A percentile compares a stretch with the other conserved stretches of the same genome.
phyloP scores from a whole-genome alignment of 2,329 filamentous ascomycete genomes.

The Harringtonia lauricola region DNA sequence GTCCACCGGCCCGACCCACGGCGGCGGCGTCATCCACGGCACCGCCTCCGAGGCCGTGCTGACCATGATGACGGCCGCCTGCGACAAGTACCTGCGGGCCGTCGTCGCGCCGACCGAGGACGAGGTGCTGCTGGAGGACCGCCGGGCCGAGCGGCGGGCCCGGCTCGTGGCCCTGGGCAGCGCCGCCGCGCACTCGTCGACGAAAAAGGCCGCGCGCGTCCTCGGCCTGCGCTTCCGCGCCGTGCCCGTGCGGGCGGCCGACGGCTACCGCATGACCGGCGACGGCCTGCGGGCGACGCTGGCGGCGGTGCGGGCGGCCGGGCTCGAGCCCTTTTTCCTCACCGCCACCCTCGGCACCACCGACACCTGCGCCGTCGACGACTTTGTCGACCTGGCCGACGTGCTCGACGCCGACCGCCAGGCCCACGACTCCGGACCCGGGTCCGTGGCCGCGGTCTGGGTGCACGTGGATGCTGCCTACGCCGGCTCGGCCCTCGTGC shows the following conservation, averaged over 20 bases:
- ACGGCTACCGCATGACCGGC: constrained; percentile 62
- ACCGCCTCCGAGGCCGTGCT: constrained; percentile 81
- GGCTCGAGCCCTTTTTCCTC: constrained; percentile 76
- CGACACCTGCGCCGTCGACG: constrained; percentile 77
- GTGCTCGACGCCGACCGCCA: constrained; percentile 24
- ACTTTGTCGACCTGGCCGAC: constrained; percentile 57
- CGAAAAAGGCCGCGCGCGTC: constrained; percentile 78
- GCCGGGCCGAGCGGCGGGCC: constrained; percentile 52
- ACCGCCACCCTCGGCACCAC: constrained; percentile 80
- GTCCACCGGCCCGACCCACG: constrained; percentile 56
- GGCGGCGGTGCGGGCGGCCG: constrained; percentile 52
- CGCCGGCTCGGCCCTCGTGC: constrained; percentile 73
- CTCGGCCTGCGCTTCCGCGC: constrained; percentile 71
- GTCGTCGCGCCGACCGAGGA: constrained; percentile 18
- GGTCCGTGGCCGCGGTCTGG: constrained; percentile 50
- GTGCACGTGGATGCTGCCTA: constrained; percentile 92
- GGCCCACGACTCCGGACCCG: constrained; percentile 7
- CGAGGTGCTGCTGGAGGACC: constrained; percentile 54
- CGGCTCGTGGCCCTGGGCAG: constrained; percentile 72
- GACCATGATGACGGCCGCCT: constrained; percentile 76
- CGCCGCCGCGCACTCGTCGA: constrained; percentile 70
- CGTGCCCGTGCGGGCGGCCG: constrained; percentile 49
- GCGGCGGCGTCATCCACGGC: constrained; percentile 91
- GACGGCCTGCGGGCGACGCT: constrained; percentile 49
- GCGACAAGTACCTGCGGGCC: constrained; percentile 62